Base-by-base conservation (phyloP, 202 grass and related monocot species). In the Digitaria exilis region DNA sequence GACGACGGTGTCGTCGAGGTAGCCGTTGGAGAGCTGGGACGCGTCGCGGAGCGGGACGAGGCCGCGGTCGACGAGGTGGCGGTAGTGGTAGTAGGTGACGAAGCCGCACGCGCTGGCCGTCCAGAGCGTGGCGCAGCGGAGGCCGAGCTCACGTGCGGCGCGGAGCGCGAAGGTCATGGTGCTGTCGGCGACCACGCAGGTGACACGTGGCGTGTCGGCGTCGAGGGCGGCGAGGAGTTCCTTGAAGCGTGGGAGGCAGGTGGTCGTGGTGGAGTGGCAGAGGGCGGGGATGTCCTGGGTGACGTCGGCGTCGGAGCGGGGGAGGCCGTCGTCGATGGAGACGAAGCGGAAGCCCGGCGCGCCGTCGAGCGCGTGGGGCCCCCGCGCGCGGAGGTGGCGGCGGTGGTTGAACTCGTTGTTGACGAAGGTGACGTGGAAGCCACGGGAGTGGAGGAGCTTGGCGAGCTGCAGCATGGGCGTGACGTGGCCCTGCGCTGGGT, bases 401-500 rank as follows among this genome's bases (percentile, higher is more conserved):
- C 71, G 85, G 77, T 82, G 77, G 79, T 89, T 89, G 82, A 77
- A 89, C 71, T 89, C 77, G 60, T 54, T 86, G 69, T 82, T 77
- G 44, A 90, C 88, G 76, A 90, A 86, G 79, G 88, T 90, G 58
- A 80, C 70, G 62, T 80, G 67, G 69, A 80, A 73, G 32, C 78
- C 76, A 0, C 68, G 69, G 0, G 78, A 0, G 51, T 87, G 77
- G 54, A 84, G 86, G 54, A 88, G 79, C 80, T 78, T 78, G 52
- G 73, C 86, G 35, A 88, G 80, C 80, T 79, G 76, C 49, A 88
- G 73, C 86, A 88, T 88, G 9, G 86, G 86, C 73, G 86, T 88
- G 4, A 88, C 50, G 73, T 88, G 86, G 12, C 86, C 86, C 81
- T 88, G 86, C 67, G 86, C 73, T 17, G 78, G 85, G 79, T 87